Evolutionary conservation across 2,329 filamentous ascomycete genomes (phyloP), one percentile per base, ranked within the genome.

Genomic region (Aspergillus brasiliensis): DNA sequence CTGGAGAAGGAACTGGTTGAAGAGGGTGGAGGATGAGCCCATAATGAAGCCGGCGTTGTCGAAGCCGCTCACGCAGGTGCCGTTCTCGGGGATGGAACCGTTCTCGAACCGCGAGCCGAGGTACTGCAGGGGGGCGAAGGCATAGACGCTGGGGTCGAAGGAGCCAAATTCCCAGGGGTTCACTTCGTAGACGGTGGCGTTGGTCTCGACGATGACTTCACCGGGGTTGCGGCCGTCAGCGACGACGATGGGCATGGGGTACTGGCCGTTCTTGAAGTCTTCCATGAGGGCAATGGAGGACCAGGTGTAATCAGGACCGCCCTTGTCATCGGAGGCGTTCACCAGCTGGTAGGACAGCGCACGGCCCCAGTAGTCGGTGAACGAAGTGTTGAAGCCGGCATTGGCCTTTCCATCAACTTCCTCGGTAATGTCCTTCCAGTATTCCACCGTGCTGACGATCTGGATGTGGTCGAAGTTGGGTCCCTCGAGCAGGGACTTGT

Each of bases 331-430:
- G 8, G 82, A 83, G 5, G 86, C 89, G 71, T 94, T 90, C 72
- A 97, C 84, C 51, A 97, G 84, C 77, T 97, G 92, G 76, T 90
- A 96, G 1, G 88, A 88, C n/a, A 97, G 82, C 49, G 91, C 91
- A 59, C 92, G 89, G 27, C 91, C 91, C 81, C 92, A 96, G 75
- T 91, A 92, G 77, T 97, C 92, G 0, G 92, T 96, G 59, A 96
- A 82, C 10, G 90, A 90, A 3, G 84, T 85, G 52, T 87, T 79
- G 70, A 83, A 92, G 0, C 86, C 85, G 15, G 88, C 88, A 56
- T 88, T 75, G 0, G 70, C 67, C 76, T 94, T 95, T 7, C 73
- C 78, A 0, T 78, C 65, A 1, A 92, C 88, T 17, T 84, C 78
- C n/a, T 83, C 74, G 7, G 78, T 70, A 15, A 93, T 74, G 17